Conservation (phyloP, 768 basidiomycete genomes). For the Paxillus rubicundulus region DNA sequence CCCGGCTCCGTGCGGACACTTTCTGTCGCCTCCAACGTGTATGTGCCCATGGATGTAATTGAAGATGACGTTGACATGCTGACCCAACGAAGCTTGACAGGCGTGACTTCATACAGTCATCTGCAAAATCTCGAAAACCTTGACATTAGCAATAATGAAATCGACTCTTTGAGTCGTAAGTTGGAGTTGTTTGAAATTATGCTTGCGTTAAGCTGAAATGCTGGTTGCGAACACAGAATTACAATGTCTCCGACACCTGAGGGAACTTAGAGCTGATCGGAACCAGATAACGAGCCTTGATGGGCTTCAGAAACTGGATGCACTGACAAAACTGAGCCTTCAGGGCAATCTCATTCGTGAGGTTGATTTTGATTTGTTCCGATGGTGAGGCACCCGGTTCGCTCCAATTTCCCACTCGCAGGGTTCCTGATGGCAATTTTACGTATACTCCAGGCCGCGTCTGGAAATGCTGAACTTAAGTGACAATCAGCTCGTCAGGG, state of each 20-base stretch:
- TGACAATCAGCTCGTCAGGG: conserved; percentile 60
- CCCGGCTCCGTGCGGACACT: conserved; percentile 71
- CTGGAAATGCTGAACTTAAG: conserved; percentile 84
- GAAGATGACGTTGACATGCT: conserved; percentile 12
- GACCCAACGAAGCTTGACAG: conserved; percentile 61
- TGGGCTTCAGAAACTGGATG: conserved; percentile 76
- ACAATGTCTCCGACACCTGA: conserved; percentile 76
- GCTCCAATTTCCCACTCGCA: conserved; percentile 4
- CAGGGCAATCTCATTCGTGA: conserved; percentile 67
- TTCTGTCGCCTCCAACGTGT: conserved; percentile 77
- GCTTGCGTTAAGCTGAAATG: conserved; percentile 7
- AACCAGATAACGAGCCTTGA: conserved; percentile 74
- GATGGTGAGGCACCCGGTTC: conserved; percentile 51
- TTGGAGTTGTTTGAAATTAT: conserved; percentile 20
- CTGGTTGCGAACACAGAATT: conserved; percentile 55
- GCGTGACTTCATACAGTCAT: conserved; percentile 85
- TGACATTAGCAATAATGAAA: conserved; percentile 86
- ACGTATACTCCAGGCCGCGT: conserved; percentile 39
- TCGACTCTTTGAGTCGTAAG: conserved; percentile 86
- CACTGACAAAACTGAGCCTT: conserved; percentile 80
- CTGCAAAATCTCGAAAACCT: conserved; percentile 82
- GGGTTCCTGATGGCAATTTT: conserved; percentile 9
- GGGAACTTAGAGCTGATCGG: conserved; percentile 87
- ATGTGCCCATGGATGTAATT: conserved; percentile 14
- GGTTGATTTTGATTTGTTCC: conserved; percentile 57